phyloP scores from a whole-genome alignment of 257 asterid genomes.

The Solanum appendiculatum region DNA sequence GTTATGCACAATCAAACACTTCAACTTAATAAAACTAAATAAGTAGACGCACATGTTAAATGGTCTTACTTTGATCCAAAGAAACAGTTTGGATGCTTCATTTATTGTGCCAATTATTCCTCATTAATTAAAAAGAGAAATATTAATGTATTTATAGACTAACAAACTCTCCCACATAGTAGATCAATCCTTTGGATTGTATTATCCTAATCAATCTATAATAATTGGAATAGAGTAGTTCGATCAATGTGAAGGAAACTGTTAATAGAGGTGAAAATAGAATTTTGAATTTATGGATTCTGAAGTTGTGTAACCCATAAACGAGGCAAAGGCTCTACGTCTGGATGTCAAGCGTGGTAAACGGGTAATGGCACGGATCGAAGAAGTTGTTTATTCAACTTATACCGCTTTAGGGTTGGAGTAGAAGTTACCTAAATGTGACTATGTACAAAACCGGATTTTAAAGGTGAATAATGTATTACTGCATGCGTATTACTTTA shows the following conservation, averaged over 20 bases:
- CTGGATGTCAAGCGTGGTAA: not conserved
- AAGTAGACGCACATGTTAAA: not conserved
- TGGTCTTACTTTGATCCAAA: not conserved
- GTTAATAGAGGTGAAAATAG: not conserved
- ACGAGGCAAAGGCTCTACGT: not conserved
- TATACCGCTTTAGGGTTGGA: not conserved
- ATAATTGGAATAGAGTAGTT: not conserved
- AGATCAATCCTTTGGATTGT: not conserved
- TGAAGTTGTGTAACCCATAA: not conserved
- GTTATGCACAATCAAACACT: not conserved
- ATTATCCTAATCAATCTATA: not conserved
- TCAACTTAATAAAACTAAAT: not conserved
- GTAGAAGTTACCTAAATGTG: not conserved
- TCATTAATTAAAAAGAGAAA: not conserved
- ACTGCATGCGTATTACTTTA: not conserved
- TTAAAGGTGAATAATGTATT: not conserved
- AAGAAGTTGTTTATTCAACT: not conserved
- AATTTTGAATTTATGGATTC: not conserved
- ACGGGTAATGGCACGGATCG: not conserved
- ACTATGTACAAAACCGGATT: not conserved
- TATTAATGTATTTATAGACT: not conserved
- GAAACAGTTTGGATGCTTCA: not conserved
- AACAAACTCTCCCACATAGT: not conserved
- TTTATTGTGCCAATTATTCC: not conserved
- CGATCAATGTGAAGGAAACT: not conserved